Conservation (phyloP, 345 rosid genomes). For the Sonneratia alba region DNA sequence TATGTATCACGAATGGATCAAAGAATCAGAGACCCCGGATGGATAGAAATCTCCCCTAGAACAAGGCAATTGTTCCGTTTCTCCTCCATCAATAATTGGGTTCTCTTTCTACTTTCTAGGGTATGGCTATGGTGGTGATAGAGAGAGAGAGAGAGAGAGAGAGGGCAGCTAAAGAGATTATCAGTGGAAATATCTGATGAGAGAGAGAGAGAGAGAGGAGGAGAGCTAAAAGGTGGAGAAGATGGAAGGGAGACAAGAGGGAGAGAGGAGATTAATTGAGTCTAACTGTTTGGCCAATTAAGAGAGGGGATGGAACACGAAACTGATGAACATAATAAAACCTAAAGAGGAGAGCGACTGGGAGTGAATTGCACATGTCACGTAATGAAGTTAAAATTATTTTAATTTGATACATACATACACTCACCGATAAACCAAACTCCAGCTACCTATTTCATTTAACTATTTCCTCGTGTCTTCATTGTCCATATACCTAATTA, state of each 20-base stretch:
- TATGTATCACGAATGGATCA: not conserved
- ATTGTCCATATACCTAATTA: too few species aligned
- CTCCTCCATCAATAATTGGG: not conserved
- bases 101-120: not conserved
- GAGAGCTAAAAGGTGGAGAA: not conserved
- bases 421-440: too few species aligned
- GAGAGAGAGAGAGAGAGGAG: conserved; percentile 4
- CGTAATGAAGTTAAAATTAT: too few species aligned
- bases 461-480: too few species aligned
- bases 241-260: not conserved
- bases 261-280: not conserved
- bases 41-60: not conserved
- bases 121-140: not conserved
- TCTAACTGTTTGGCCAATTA: conserved; percentile 5
- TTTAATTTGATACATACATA: too few species aligned
- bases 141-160: not conserved
- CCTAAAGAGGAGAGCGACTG: too few species aligned
- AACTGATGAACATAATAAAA: too few species aligned
- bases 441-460: too few species aligned
- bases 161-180: not conserved
- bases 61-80: not conserved
- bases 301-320: conserved; percentile 1
- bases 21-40: not conserved
- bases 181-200: not conserved
- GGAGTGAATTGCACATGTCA: too few species aligned